Evolutionary conservation across 441 rosid genomes (phyloP), one percentile per base, ranked within the genome.

Genomic region (Isatis lusitanica): DNA sequence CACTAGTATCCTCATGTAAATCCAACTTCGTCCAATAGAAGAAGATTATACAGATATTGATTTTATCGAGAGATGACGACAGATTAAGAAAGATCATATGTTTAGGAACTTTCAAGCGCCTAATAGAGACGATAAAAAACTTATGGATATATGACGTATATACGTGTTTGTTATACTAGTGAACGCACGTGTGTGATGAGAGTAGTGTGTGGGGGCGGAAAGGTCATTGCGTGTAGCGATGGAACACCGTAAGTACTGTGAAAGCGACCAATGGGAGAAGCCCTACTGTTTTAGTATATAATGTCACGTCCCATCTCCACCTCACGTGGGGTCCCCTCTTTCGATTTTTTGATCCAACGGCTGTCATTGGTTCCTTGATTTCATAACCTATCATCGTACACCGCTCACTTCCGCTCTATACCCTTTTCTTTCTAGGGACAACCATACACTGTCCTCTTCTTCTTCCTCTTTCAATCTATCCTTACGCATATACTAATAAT

Each of bases 161-260:
- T 21, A 8, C 18, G 42, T 16, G 18, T 57, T 9, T 35, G 35
- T 16, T 33, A 58, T 16, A 57, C 11, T 51, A 72, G 38, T 30
- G 57, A 58, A 21, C 51, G 38, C 68, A 71, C 73, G 76, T 77
- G 76, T 24, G 68, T 16, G 68, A 43, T 28, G 17, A 15, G 56
- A 51, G 51, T 51, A 6, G 76, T 5, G 11, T 28, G 75, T 36
- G 43, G 16, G 62, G 9, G 74, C 28, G 69, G 8, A 24, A 38
- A 10, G 52, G 63, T 51, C 36, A 77, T 59, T 33, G 76, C 80
- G 76, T 60, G 76, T 71, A 71, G 59, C 68, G 57, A 66, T 72
- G 36, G 73, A 72, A 77, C 80, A 71, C 80, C 73, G 77, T 59
- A 66, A 71, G 73, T 64, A 72, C 71, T 51, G 69, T 72, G 80